Base-by-base conservation (phyloP, 2,329 filamentous ascomycete species). In the Sporothrix humicola region DNA sequence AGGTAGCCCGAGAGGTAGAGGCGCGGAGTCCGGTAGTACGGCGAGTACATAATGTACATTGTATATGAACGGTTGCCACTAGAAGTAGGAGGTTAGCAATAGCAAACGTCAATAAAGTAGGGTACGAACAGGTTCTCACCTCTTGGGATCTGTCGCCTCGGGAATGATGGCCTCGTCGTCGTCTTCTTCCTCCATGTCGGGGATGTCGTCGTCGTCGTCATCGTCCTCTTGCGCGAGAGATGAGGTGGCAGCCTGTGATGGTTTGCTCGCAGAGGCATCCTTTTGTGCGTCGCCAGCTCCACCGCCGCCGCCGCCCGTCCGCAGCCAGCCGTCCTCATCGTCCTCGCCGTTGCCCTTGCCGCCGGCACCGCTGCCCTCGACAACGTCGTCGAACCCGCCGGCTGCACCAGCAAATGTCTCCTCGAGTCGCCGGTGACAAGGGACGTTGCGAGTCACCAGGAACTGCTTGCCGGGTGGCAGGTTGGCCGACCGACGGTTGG, bases 141-240 rank as follows among this genome's bases (percentile, higher is more conserved):
- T 85, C 76, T 82, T 85, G 76, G 84, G 82, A 8, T 82, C 80
- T 42, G 86, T 83, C 7, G 89, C 86, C 78, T 97, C 94, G 13
- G 92, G 88, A 79, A 98, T 98, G 80, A 99, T 98, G 61, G 96
- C 96, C 82, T 98, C 95, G 65, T 97, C 95, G 75, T 97, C 95
- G 77, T 98, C 95, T 73, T 98, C 95, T 76, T 98, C 96, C 80
- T 98, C 96, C 94, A 98, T 98, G 80, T 98, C 95, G 0, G 95
- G 95, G 75, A 98, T 98, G 79, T 98, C 95, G 61, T 93, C 90
- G 71, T 91, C 91, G 46, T 89, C 91, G 73, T 88, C 86, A 73
- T 95, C 93, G 15, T 92, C 94, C 61, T 97, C 86, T 79, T 96
- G 23, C 23, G n/a, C 7, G 23, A 13, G 17, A 10, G 63, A 15